Conservation (phyloP, 345 rosid genomes). For the Theobroma cacao region DNA sequence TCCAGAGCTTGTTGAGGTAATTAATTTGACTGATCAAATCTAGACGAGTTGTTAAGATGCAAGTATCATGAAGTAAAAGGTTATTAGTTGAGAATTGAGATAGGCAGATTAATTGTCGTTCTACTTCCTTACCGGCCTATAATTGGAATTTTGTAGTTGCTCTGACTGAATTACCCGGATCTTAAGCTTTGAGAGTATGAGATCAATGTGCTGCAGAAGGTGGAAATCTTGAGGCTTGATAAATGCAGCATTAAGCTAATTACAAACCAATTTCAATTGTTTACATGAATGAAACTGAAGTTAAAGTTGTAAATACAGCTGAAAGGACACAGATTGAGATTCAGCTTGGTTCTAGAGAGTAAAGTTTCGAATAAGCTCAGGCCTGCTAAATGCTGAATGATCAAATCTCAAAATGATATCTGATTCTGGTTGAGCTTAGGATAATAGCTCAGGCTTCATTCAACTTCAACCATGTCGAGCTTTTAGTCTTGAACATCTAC, state of each 20-base stretch:
- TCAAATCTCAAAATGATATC: not conserved
- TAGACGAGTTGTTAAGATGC: not conserved
- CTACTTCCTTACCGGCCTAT: not conserved
- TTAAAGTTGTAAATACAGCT: not conserved
- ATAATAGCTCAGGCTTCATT: not conserved
- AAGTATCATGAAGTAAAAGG: not conserved
- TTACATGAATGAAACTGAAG: not conserved
- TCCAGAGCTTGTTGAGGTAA: constrained; percentile 84
- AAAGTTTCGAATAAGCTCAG: not conserved
- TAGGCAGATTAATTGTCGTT: not conserved
- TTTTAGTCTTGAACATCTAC: not conserved
- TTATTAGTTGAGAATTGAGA: not conserved
- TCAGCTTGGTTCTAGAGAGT: not conserved
- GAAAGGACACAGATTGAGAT: not conserved
- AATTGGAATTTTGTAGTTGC: not conserved
- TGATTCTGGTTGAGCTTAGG: not conserved
- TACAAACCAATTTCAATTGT: not conserved
- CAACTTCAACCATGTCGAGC: not conserved
- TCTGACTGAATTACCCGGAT: not conserved
- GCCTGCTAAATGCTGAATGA: not conserved
- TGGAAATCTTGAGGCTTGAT: not conserved
- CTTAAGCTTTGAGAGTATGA: not conserved
- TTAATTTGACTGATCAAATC: not conserved
- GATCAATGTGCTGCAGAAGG: not conserved
- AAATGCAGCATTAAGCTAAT: not conserved